Conservation (phyloP, 2,329 filamentous ascomycete species). For the Arthroderma uncinatum region DNA sequence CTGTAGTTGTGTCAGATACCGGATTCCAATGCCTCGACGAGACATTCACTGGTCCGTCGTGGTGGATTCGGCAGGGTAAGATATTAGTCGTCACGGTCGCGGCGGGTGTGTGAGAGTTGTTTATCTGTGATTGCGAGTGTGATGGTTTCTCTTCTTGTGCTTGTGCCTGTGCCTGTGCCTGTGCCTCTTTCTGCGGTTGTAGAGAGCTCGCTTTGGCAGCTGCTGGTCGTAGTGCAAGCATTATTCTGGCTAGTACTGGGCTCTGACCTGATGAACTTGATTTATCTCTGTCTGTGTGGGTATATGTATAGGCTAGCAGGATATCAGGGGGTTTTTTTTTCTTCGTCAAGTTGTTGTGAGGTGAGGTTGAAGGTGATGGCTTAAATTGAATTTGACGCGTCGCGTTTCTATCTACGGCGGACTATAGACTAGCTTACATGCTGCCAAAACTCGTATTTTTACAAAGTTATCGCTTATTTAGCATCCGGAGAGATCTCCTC, state of each 20-base stretch:
- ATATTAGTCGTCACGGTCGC: constrained; percentile 51
- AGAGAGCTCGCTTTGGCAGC: neutral
- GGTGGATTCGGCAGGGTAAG: constrained; percentile 68
- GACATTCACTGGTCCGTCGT: constrained; percentile 59
- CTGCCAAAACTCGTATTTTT: too few relatives aligned
- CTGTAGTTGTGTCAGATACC: constrained; percentile 31
- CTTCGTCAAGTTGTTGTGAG: neutral
- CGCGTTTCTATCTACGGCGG: neutral
- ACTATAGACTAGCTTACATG: too few relatives aligned
- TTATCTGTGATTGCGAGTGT: neutral
- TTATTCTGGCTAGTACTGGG: neutral
- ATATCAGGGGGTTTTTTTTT: neutral
- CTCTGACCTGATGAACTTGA: neutral
- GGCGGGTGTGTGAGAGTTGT: neutral
- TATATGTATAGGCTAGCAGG: neutral
- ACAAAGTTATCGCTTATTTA: too few relatives aligned
- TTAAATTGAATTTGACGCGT: constrained; percentile 8
- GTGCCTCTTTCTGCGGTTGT: constrained; percentile 5
- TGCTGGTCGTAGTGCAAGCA: neutral
- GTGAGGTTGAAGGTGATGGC: constrained; percentile 8
- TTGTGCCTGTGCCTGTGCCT: constrained; percentile 13
- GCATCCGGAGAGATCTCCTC: too few relatives aligned
- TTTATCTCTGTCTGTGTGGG: neutral
- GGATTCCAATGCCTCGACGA: constrained; percentile 62
- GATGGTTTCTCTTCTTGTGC: neutral